These are phyloP conservation scores for Fomitopsis serialis DNA, from an alignment of 768 basidiomycete genomes.

Conservation along the genomic window DNA sequence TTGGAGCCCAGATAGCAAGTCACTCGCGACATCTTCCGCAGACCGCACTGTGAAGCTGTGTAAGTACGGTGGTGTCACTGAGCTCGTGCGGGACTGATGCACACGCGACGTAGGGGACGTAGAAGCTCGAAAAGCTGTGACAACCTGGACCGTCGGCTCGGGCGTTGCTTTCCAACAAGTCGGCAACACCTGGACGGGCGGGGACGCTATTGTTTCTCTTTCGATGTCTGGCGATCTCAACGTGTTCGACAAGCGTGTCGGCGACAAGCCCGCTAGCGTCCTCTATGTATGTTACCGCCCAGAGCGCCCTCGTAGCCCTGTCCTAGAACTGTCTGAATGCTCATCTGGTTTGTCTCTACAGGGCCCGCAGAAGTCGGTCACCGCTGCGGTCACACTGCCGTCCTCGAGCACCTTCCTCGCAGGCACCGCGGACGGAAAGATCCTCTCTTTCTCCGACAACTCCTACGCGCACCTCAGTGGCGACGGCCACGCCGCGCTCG, in stretches of 20 bases:
- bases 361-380: constrained; percentile 82
- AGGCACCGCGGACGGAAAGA: constrained; percentile 77
- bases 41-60: constrained; percentile 88
- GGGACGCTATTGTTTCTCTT: constrained; percentile 70
- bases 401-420: constrained; percentile 65
- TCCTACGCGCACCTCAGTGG: constrained; percentile 8
- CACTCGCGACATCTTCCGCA: constrained; percentile 75
- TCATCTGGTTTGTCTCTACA: constrained; percentile 22
- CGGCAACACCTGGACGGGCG: constrained; percentile 79
- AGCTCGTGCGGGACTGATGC: background rate
- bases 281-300: constrained; percentile 44
- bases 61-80: constrained; percentile 30
- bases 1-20: constrained; percentile 78
- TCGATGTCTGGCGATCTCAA: constrained; percentile 81
- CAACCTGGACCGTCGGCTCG: constrained; percentile 67
- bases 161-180: constrained; percentile 81
- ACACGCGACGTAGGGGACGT: constrained; percentile 62
- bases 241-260: constrained; percentile 70
- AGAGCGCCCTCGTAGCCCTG: too few relatives aligned
- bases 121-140: constrained; percentile 57
- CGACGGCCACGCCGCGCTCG: constrained; percentile 40
- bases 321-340: too few relatives aligned
- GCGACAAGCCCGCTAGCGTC: constrained; percentile 53
- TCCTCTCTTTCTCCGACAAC: constrained; percentile 54
- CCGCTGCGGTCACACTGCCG: constrained; percentile 42